Conservation (phyloP, 805 yeast genomes). For the Pichia nanzhaoensis region DNA sequence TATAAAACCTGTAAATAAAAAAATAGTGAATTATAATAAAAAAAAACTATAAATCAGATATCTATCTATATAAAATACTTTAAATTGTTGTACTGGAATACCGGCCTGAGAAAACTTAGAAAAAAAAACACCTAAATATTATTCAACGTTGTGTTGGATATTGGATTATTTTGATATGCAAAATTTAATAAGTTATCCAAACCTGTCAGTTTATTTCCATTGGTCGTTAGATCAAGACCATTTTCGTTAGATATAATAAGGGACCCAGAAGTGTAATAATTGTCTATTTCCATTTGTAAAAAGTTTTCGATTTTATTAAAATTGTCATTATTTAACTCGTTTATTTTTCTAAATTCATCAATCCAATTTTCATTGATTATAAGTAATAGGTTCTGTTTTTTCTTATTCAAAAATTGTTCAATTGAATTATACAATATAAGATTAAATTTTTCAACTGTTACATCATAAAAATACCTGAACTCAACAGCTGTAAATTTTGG, state of each 20-base stretch:
- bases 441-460: constrained; percentile 31
- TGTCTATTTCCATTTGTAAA: constrained; percentile 24
- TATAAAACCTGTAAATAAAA: constrained; percentile 6
- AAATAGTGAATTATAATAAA: background rate
- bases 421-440: constrained; percentile 24
- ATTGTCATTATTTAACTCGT: constrained; percentile 25
- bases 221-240: background rate
- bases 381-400: constrained; percentile 28
- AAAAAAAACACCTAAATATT: constrained; percentile 15
- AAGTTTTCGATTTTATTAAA: constrained; percentile 23
- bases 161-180: constrained; percentile 26
- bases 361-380: constrained; percentile 30
- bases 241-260: constrained; percentile 10
- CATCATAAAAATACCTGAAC: constrained; percentile 38
- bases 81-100: too few relatives aligned
- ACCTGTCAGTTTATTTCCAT: constrained; percentile 21
- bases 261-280: constrained; percentile 21
- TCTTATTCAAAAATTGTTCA: constrained; percentile 24
- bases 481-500: constrained; percentile 61
- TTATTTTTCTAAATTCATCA: constrained; percentile 23
- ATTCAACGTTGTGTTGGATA: constrained; percentile 18
- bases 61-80: background rate
- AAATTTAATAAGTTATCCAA: constrained; percentile 26
- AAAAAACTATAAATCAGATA: background rate
- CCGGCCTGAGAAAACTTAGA: too few relatives aligned